Evolutionary conservation across 2,329 filamentous ascomycete species (phyloP).

Genomic region (Aspergillus carbonarius): DNA sequence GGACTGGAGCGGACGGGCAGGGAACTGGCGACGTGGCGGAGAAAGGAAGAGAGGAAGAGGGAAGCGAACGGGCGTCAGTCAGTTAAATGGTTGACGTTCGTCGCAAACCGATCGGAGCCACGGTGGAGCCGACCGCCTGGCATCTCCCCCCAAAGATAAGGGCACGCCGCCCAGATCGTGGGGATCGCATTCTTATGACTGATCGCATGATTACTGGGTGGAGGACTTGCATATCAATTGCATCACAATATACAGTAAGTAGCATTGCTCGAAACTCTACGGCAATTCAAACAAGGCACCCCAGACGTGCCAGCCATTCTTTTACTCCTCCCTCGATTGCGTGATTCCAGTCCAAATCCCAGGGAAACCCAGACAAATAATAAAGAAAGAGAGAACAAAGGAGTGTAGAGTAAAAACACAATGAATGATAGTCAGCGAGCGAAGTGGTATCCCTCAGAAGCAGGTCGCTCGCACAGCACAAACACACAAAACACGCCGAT

Average conservation of each 20-base stretch:
- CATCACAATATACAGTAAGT: not conserved
- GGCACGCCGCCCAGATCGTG: constrained; percentile 1
- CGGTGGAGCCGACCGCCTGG: constrained; percentile 17
- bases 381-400: constrained; percentile 11
- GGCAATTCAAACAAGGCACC: not conserved
- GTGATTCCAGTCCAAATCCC: constrained; percentile 5
- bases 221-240: not conserved
- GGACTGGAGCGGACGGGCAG: constrained; percentile 1
- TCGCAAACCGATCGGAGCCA: constrained; percentile 22
- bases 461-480: constrained; percentile 13
- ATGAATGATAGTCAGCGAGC: constrained; percentile 22
- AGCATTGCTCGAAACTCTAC: not conserved
- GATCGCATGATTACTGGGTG: not conserved
- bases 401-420: constrained; percentile 18
- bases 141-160: constrained; percentile 11
- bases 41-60: constrained; percentile 15
- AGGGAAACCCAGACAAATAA: constrained; percentile 7
- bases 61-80: constrained; percentile 1
- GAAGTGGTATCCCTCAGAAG: constrained; percentile 33
- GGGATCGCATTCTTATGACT: not conserved
- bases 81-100: constrained; percentile 25
- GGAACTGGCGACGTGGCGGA: constrained; percentile 21
- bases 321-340: not conserved
- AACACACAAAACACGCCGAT: constrained; percentile 24
- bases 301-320: not conserved